Evolutionary conservation across 306 rosid genomes (phyloP).

Genomic region (Inga leiocalycina): DNA sequence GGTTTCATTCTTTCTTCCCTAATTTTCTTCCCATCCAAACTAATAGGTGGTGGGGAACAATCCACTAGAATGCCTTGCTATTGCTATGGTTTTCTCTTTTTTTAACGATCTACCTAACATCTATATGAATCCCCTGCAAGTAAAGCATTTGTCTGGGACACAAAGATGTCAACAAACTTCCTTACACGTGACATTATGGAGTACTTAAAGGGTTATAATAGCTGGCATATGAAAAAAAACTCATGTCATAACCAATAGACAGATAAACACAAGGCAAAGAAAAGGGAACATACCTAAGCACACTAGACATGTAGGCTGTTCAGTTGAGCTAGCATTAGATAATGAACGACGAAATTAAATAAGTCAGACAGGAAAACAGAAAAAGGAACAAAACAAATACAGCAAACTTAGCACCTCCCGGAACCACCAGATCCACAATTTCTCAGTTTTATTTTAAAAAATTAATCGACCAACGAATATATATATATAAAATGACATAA

Average conservation of each 20-base stretch:
- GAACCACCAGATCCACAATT: background rate
- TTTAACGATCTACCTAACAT: background rate
- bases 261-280: background rate
- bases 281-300: slow-evolving; percentile 65
- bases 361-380: background rate
- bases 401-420: background rate
- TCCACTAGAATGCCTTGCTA: background rate
- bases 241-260: background rate
- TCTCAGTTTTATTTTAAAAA: no score
- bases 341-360: background rate
- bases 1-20: no score
- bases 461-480: background rate
- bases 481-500: background rate
- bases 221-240: background rate
- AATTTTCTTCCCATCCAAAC: no score
- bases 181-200: background rate
- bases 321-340: slow-evolving; percentile 68
- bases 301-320: slow-evolving; percentile 90
- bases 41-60: background rate
- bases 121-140: slow-evolving; percentile 43
- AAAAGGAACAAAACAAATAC: background rate
- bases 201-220: background rate
- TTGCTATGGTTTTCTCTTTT: background rate
- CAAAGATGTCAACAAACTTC: background rate
- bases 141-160: slow-evolving; percentile 3